A percentile compares a stretch with the other conserved stretches of the same genome.
These are phyloP conservation scores for Hymenoscyphus infarciens DNA, from an alignment of 2,329 filamentous ascomycete species.

Conservation along the genomic window DNA sequence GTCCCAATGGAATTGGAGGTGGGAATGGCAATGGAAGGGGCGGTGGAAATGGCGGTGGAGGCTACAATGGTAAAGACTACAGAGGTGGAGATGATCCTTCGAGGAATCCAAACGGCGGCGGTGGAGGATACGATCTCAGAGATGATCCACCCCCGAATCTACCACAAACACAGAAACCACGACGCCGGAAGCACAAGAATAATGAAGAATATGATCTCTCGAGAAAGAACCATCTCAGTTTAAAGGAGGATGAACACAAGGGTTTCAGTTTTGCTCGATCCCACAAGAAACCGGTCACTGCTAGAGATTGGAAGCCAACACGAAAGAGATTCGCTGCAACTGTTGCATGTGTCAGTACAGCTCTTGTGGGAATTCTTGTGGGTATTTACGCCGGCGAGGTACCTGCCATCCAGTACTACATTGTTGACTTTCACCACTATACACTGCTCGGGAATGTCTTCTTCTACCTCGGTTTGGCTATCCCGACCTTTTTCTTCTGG, in stretches of 20 bases:
- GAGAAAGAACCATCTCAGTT: conserved; percentile 52
- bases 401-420: conserved; percentile 73
- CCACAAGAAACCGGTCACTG: conserved; percentile 61
- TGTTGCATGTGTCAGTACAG: conserved; percentile 70
- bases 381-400: conserved; percentile 77
- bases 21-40: not conserved
- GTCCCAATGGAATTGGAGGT: conserved; percentile 6
- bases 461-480: conserved; percentile 66
- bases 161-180: conserved; percentile 19
- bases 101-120: conserved; percentile 9
- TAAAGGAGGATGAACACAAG: conserved; percentile 42
- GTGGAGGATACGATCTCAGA: conserved; percentile 19
- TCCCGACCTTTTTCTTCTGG: conserved; percentile 70
- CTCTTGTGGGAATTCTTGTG: conserved; percentile 65
- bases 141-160: conserved; percentile 24
- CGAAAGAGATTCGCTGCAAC: conserved; percentile 67
- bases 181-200: conserved; percentile 15
- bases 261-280: conserved; percentile 51
- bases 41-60: not conserved
- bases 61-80: not conserved
- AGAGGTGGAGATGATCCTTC: conserved; percentile 1
- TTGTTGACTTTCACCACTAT: conserved; percentile 65
- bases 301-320: conserved; percentile 64
- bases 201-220: conserved; percentile 40
- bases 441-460: conserved; percentile 71